Evolutionary conservation across 306 rosid genomes (phyloP).

Genomic region (Ceratonia siliqua): DNA sequence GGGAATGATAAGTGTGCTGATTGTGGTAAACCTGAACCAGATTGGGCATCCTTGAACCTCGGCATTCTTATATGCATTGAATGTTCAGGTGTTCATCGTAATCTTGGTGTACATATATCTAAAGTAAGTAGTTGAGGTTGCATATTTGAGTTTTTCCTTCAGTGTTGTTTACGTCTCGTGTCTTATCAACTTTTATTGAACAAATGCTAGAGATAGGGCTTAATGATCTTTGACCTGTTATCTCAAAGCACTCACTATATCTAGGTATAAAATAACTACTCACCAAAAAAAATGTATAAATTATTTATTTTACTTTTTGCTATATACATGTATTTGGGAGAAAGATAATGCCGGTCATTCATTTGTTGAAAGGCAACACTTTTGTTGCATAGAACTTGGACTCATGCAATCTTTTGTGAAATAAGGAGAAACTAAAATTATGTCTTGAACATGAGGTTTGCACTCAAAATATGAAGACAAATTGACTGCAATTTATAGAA

Average conservation of each 20-base stretch:
- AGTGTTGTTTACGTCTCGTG: background rate
- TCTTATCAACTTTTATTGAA: constrained; percentile 16
- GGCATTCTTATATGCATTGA: constrained; percentile 82
- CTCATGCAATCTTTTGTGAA: too few relatives aligned
- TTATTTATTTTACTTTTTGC: background rate
- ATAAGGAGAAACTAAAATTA: too few relatives aligned
- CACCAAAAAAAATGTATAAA: background rate
- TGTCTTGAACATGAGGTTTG: too few relatives aligned
- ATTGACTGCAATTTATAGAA: too few relatives aligned
- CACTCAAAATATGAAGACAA: too few relatives aligned
- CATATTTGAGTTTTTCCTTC: background rate
- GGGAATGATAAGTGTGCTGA: constrained; percentile 89
- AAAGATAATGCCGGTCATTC: constrained; percentile 2
- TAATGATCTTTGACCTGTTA: background rate
- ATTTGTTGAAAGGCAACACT: background rate
- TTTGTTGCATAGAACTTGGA: background rate
- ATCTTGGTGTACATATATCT: constrained; percentile 85
- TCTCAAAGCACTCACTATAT: background rate
- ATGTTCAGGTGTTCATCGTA: constrained; percentile 88
- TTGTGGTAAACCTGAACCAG: constrained; percentile 84
- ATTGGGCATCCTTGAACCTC: constrained; percentile 91
- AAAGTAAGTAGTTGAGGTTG: constrained; percentile 56
- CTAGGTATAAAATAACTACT: background rate
- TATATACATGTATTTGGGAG: background rate
- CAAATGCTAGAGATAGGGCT: background rate